These are phyloP conservation scores for Potentilla sterilis DNA, from an alignment of 306 rosid genomes.

Conservation along the genomic window DNA sequence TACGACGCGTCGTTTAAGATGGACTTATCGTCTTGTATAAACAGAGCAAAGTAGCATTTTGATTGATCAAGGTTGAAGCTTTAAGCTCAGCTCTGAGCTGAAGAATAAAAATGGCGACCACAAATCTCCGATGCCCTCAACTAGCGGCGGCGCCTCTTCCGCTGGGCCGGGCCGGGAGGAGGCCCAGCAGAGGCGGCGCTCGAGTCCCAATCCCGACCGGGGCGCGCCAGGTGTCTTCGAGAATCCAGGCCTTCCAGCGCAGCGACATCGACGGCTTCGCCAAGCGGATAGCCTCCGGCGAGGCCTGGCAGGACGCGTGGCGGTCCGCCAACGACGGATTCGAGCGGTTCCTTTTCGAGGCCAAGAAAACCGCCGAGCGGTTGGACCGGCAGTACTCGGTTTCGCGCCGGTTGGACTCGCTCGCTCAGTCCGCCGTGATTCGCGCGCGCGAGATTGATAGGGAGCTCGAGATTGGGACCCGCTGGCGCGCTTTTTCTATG, in stretches of 20 bases:
- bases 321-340: constrained; percentile 78
- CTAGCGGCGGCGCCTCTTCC: constrained; percentile 22
- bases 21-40: neutral
- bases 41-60: neutral
- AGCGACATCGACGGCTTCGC: constrained; percentile 57
- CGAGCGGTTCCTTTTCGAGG: constrained; percentile 70
- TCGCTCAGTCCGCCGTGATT: constrained; percentile 48
- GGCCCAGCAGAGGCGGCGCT: neutral
- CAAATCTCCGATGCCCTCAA: constrained; percentile 30
- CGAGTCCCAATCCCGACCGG: neutral
- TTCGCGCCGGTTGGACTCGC: constrained; percentile 44
- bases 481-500: constrained; percentile 65
- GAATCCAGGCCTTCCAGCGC: constrained; percentile 51
- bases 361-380: constrained; percentile 81
- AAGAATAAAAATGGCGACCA: constrained; percentile 34
- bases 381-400: constrained; percentile 72
- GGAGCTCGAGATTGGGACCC: constrained; percentile 68
- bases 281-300: constrained; percentile 49
- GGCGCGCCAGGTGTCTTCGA: constrained; percentile 12
- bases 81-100: neutral
- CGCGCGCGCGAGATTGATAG: constrained; percentile 82
- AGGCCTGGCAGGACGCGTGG: constrained; percentile 80
- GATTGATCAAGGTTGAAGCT: neutral
- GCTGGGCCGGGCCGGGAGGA: constrained; percentile 9
- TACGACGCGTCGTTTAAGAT: neutral